phyloP scores from a whole-genome alignment of 495 filamentous ascomycete species.

The Bacidia rubella region DNA sequence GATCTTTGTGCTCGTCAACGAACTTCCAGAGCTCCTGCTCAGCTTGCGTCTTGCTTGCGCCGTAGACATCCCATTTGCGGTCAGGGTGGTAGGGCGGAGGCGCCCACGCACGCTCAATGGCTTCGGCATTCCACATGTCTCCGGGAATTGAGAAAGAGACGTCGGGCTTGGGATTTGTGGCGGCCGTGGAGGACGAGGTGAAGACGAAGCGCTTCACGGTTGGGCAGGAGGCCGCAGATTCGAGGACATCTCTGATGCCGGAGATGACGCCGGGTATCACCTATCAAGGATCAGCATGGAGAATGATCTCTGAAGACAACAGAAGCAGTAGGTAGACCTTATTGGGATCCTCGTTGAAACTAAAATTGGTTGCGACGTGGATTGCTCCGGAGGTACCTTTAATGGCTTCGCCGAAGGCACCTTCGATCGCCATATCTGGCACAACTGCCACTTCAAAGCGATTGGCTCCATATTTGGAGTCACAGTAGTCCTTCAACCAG shows the following conservation, averaged over 20 bases:
- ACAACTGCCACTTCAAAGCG: slow-evolving; percentile 28
- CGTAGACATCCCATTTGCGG: slow-evolving; percentile 30
- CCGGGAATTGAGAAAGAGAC: slow-evolving; percentile 20
- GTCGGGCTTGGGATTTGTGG: slow-evolving; percentile 11
- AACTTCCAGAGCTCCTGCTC: slow-evolving; percentile 43
- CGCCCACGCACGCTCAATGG: slow-evolving; percentile 30
- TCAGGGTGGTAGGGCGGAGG: slow-evolving; percentile 24
- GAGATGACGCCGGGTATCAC: slow-evolving; percentile 31
- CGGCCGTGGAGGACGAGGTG: slow-evolving; percentile 36
- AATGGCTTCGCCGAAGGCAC: slow-evolving; percentile 30
- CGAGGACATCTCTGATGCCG: slow-evolving; percentile 27
- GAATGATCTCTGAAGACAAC: background rate
- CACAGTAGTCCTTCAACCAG: slow-evolving; percentile 31
- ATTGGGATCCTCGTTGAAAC: slow-evolving; percentile 26
- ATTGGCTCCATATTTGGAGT: slow-evolving; percentile 27
- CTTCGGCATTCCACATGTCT: slow-evolving; percentile 37
- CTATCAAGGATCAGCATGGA: background rate
- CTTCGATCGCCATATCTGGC: slow-evolving; percentile 23
- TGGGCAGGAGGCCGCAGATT: slow-evolving; percentile 29
- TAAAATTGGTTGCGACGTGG: slow-evolving; percentile 34
- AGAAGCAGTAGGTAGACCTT: background rate
- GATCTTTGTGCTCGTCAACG: slow-evolving; percentile 31
- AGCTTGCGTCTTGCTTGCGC: slow-evolving; percentile 39
- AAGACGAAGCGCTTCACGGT: slow-evolving; percentile 38
- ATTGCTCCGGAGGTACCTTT: slow-evolving; percentile 28